Evolutionary conservation across 495 filamentous ascomycete species (phyloP).

Genomic region (Extremus antarcticus): DNA sequence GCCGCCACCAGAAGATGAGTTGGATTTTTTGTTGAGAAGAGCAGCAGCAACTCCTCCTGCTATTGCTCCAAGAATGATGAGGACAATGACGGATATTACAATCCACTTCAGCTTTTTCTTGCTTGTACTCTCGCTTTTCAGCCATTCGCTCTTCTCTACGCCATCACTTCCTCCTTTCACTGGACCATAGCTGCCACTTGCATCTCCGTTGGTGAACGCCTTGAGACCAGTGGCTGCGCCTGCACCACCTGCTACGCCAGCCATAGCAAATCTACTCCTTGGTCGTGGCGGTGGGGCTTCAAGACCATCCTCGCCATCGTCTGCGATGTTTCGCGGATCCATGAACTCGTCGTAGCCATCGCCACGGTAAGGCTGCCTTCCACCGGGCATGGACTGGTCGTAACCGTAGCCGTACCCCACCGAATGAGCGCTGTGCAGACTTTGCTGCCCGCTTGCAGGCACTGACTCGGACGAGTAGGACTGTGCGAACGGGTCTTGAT

Average conservation of each 20-base stretch:
- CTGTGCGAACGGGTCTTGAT: neutral
- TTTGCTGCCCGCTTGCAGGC: neutral
- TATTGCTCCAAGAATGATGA: slow-evolving; percentile 66
- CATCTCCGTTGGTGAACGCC: slow-evolving; percentile 30
- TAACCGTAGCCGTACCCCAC: slow-evolving; percentile 19
- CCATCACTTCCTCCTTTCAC: slow-evolving; percentile 36
- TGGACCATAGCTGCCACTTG: slow-evolving; percentile 42
- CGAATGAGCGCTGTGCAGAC: neutral
- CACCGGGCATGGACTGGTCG: slow-evolving; percentile 4
- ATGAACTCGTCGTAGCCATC: slow-evolving; percentile 41
- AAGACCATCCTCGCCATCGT: slow-evolving; percentile 79
- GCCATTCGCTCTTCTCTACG: slow-evolving; percentile 47
- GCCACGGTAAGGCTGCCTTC: slow-evolving; percentile 10
- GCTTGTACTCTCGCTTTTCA: slow-evolving; percentile 44
- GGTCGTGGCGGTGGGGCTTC: slow-evolving; percentile 28
- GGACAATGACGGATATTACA: slow-evolving; percentile 45
- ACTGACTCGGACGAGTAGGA: neutral
- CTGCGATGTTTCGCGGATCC: slow-evolving; percentile 68
- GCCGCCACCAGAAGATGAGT: neutral
- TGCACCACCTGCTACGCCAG: slow-evolving; percentile 32
- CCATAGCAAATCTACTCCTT: slow-evolving; percentile 23
- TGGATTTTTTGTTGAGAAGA: neutral
- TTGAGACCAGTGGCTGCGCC: slow-evolving; percentile 24
- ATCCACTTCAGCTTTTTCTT: slow-evolving; percentile 64
- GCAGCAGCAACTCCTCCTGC: slow-evolving; percentile 52